phyloP scores from a whole-genome alignment of 1,284 basidiomycete genomes.

The Serendipita sp. region DNA sequence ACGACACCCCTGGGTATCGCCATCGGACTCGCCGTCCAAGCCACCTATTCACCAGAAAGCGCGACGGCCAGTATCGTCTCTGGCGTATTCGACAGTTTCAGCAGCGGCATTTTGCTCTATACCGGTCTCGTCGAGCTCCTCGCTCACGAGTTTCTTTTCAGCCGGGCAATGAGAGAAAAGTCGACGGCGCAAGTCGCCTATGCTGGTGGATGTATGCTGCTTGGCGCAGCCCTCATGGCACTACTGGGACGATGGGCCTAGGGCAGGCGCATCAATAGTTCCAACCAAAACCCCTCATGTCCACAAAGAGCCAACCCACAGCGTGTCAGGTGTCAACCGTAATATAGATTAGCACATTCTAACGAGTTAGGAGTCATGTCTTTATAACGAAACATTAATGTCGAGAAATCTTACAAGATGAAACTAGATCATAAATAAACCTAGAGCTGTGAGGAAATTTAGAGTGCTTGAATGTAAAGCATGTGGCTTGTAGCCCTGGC shows the following conservation, averaged over 20 bases:
- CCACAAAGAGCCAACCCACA: no score
- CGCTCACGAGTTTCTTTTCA: conserved; percentile 87
- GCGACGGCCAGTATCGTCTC: conserved; percentile 64
- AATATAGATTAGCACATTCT: no score
- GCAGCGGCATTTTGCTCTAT: conserved; percentile 81
- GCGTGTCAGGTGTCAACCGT: no score
- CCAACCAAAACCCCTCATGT: no score
- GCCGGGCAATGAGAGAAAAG: conserved; percentile 62
- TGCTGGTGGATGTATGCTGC: conserved; percentile 56
- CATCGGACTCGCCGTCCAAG: conserved; percentile 68
- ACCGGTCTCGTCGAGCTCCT: conserved; percentile 86
- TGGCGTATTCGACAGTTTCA: conserved; percentile 74
- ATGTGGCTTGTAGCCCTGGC: no score
- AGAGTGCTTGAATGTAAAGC: no score
- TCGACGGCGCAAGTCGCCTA: conserved; percentile 51
- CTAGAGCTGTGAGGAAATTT: no score
- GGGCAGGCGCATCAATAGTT: not conserved
- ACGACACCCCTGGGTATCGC: conserved; percentile 79
- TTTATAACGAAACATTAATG: no score
- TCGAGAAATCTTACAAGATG: no score
- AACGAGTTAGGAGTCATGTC: no score
- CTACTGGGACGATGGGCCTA: conserved; percentile 77
- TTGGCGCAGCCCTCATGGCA: conserved; percentile 73
- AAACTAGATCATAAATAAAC: no score
- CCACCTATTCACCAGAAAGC: conserved; percentile 68